Base-by-base conservation (phyloP, 306 rosid species). In the Prunus fruticosa region DNA sequence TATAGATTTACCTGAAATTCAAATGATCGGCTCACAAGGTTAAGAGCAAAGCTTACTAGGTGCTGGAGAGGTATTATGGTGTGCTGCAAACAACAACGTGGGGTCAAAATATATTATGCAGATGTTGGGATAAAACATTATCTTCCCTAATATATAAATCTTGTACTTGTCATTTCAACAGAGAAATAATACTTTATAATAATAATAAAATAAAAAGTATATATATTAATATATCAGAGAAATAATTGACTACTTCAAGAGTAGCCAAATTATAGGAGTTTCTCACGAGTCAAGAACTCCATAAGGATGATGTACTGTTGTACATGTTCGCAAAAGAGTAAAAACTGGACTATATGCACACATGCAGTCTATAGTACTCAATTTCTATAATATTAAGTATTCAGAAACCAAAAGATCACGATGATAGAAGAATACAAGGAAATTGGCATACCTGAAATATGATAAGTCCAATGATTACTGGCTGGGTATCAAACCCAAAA, bases 401-500 rank as follows among this genome's bases (percentile, higher is more conserved):
- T 32, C 47, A 64, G 69, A 30, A 64, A 64, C 69, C 47, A 64
- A 64, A 62, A 32, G 15, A 41, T 27, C 47, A 16, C 69, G 43
- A 41, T 3, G 22, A 56, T 52, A 14, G 45, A 60, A 45, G 77
- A 45, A 60, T 22, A 18, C 23, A 23, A 23, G 28, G 23, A 51
- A 73, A 58, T 34, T n/a, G 28, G n/a, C n/a, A 11, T 76, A 95
- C 99, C 97, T 95, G 99, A 69, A 95, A 95, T 81, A 95, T 78
- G 80, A 95, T 83, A 73, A 95, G 93, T 82, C 99, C 96, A 84
- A 87, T 92, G 69, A 92, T 96, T 65, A 95, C 99, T 28, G 99
- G 98, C 78, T 92, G 97, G 38, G 97, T 85, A 65, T 95, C 96
- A 76, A 95, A 95, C 76, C 98, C 98, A 67, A 95, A 94, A 88